Conservation (phyloP, 345 rosid species). For the Cardamine resedifolia region DNA sequence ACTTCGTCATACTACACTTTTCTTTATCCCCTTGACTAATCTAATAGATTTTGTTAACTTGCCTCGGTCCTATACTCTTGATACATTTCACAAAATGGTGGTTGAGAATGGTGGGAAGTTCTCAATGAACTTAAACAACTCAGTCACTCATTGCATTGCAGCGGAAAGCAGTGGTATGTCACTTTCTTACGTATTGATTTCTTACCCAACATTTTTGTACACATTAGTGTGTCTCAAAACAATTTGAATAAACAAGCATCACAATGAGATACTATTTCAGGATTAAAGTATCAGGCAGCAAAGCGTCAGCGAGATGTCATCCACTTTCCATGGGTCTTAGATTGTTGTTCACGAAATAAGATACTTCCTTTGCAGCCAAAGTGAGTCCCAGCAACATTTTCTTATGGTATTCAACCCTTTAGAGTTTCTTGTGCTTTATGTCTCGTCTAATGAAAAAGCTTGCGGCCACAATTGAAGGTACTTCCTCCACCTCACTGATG, state of each 20-base stretch:
- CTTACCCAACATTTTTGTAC: neutral
- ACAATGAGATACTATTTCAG: constrained; percentile 44
- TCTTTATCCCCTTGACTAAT: constrained; percentile 47
- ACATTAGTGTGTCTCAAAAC: neutral
- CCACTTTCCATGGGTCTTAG: constrained; percentile 84
- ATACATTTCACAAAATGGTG: constrained; percentile 81
- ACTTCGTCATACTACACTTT: neutral
- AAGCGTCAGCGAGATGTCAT: constrained; percentile 77
- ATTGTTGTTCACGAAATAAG: constrained; percentile 73
- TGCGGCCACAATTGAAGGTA: constrained; percentile 50
- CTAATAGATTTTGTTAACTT: constrained; percentile 73
- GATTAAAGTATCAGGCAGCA: constrained; percentile 87
- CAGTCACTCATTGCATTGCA: constrained; percentile 91
- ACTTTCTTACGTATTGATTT: constrained; percentile 28
- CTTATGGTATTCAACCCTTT: neutral
- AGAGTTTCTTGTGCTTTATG: constrained; percentile 11
- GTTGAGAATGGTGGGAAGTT: constrained; percentile 90
- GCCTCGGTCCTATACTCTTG: constrained; percentile 60
- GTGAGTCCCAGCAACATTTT: constrained; percentile 44
- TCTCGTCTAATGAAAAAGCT: neutral
- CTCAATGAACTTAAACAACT: constrained; percentile 87
- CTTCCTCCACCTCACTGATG: constrained; percentile 75
- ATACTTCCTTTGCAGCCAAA: constrained; percentile 85
- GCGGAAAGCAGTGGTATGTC: constrained; percentile 84
- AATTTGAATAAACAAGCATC: neutral